Conservation (phyloP, 345 rosid species). For the Limnanthes douglasii region DNA sequence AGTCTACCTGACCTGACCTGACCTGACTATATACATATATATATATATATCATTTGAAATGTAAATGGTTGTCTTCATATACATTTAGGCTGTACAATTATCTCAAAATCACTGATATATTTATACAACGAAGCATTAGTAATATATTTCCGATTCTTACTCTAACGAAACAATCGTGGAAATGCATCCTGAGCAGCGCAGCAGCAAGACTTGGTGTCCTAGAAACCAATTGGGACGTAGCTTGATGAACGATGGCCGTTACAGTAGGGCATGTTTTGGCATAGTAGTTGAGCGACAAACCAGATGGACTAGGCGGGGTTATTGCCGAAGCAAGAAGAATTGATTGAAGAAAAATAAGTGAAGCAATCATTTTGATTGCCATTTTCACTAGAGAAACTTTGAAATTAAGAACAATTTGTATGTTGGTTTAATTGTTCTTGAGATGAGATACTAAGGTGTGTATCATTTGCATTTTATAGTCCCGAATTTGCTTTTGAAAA, state of each 20-base stretch:
- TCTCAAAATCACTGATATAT: too few species aligned
- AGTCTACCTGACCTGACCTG: too few species aligned
- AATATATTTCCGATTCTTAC: conserved; percentile 13
- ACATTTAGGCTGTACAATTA: too few species aligned
- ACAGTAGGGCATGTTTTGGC: conserved; percentile 18
- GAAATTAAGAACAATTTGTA: too few species aligned
- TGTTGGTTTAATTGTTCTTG: too few species aligned
- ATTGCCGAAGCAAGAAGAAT: conserved; percentile 9
- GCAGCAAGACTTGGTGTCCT: conserved; percentile 30
- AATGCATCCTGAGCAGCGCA: conserved; percentile 27
- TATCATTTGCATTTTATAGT: too few species aligned
- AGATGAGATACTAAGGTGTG: too few species aligned
- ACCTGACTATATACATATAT: too few species aligned
- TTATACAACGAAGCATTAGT: neutral
- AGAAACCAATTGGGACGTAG: conserved; percentile 15
- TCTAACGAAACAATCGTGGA: conserved; percentile 43
- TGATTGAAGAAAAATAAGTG: conserved; percentile 15
- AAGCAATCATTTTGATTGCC: conserved; percentile 26
- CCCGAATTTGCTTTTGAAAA: too few species aligned
- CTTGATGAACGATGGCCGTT: conserved; percentile 14
- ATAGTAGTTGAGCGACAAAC: conserved; percentile 21
- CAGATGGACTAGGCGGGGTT: conserved; percentile 6
- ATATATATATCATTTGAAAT: too few species aligned
- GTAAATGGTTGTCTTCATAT: too few species aligned
- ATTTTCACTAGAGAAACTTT: too few species aligned